phyloP scores from a whole-genome alignment of 108 stramenopile genomes.

The Licmophora abbreviata region DNA sequence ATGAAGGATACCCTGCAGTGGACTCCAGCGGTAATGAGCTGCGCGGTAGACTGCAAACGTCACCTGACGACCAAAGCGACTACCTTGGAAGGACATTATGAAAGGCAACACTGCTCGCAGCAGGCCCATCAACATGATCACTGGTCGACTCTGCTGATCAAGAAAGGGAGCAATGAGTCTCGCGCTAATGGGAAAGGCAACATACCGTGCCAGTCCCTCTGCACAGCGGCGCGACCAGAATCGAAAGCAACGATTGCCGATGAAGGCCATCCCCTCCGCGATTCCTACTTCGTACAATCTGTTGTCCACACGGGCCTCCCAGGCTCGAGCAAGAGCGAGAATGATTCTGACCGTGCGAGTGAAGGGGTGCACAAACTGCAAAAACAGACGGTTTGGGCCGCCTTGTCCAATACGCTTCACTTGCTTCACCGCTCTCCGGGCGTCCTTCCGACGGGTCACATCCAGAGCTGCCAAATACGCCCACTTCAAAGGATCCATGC shows the following conservation, averaged over 20 bases:
- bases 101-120: conserved; percentile 39
- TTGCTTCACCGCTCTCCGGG: conserved; percentile 31
- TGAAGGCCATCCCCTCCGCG: conserved; percentile 46
- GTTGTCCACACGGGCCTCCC: conserved; percentile 50
- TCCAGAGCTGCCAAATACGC: conserved; percentile 24
- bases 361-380: conserved; percentile 30
- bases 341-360: conserved; percentile 47
- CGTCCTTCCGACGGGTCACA: conserved; percentile 22
- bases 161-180: conserved; percentile 23
- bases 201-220: conserved; percentile 22
- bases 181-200: conserved; percentile 43
- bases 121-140: conserved; percentile 49
- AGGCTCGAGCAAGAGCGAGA: conserved; percentile 38
- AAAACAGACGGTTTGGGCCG: conserved; percentile 32
- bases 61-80: conserved; percentile 44
- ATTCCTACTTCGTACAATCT: conserved; percentile 26
- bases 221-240: conserved; percentile 22
- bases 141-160: conserved; percentile 30
- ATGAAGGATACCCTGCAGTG: conserved; percentile 39
- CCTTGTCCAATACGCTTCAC: conserved; percentile 53
- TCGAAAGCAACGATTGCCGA: conserved; percentile 65
- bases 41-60: conserved; percentile 30
- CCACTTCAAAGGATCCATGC: conserved; percentile 19
- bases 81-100: conserved; percentile 56
- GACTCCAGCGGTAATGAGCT: conserved; percentile 49